These are phyloP conservation scores for Tuber brumale DNA, from an alignment of 495 filamentous ascomycete species.

Conservation along the genomic window DNA sequence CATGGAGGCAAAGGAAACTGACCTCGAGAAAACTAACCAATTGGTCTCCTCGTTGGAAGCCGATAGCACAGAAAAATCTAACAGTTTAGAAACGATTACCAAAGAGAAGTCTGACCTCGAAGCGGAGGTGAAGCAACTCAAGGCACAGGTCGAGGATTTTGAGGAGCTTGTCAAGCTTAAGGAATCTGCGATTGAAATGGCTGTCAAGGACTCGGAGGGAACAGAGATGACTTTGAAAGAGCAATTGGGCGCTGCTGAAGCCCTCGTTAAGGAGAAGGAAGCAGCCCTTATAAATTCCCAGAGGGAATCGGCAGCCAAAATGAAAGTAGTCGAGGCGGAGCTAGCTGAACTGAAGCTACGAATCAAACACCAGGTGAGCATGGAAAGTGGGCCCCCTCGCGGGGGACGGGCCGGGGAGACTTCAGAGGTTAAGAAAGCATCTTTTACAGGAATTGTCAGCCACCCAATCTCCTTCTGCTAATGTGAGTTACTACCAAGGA, in stretches of 20 bases:
- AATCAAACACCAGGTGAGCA: slow-evolving; percentile 56
- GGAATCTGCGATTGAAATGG: slow-evolving; percentile 27
- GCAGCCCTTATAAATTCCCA: slow-evolving; percentile 23
- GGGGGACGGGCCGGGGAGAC: slow-evolving; percentile 21
- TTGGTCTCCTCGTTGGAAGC: slow-evolving; percentile 1
- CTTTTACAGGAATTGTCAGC: slow-evolving; percentile 39
- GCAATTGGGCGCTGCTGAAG: slow-evolving; percentile 31
- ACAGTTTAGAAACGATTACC: background rate
- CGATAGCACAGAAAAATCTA: slow-evolving; percentile 3
- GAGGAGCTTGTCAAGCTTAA: slow-evolving; percentile 24
- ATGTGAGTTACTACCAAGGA: slow-evolving; percentile 37
- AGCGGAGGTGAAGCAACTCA: slow-evolving; percentile 16
- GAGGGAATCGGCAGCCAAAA: slow-evolving; percentile 27
- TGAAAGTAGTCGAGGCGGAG: slow-evolving; percentile 45
- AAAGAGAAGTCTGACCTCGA: slow-evolving; percentile 28
- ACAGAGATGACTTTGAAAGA: slow-evolving; percentile 24
- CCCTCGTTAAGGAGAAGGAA: slow-evolving; percentile 28
- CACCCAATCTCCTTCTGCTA: slow-evolving; percentile 31
- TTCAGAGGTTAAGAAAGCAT: slow-evolving; percentile 35
- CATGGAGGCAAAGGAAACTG: background rate
- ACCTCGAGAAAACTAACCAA: slow-evolving; percentile 8
- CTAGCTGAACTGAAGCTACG: slow-evolving; percentile 60
- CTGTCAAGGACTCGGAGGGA: slow-evolving; percentile 17
- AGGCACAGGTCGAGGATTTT: slow-evolving; percentile 19
- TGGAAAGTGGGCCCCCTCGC: slow-evolving; percentile 45